Percentiles rank a stretch among this genome's conserved stretches.
Evolutionary conservation across 257 asterid genomes (phyloP).

Genomic region (Leonotis leonurus): DNA sequence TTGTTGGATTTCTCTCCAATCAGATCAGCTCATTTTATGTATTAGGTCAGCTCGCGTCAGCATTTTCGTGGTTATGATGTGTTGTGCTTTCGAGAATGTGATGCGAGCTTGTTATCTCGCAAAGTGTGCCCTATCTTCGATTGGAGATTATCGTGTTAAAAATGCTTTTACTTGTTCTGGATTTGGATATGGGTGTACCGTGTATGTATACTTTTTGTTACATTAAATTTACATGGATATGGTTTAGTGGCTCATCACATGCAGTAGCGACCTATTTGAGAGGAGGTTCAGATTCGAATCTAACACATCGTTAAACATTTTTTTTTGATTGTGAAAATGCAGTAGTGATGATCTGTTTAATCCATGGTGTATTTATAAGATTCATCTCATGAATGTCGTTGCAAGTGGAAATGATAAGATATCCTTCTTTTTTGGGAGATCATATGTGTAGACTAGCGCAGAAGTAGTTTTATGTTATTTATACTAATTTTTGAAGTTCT

Average conservation of each 20-base stretch:
- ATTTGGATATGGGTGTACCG: too few relatives aligned
- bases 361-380: background rate
- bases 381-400: background rate
- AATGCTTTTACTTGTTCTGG: too few relatives aligned
- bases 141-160: background rate
- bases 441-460: too few relatives aligned
- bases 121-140: background rate
- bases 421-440: too few relatives aligned
- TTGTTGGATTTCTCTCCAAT: background rate
- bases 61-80: background rate
- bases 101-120: too few relatives aligned
- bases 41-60: constrained; percentile 1
- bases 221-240: background rate
- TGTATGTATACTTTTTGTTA: too few relatives aligned
- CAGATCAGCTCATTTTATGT: background rate
- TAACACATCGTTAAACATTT: too few relatives aligned
- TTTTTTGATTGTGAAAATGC: background rate
- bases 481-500: too few relatives aligned
- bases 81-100: background rate
- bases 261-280: background rate
- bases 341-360: too few relatives aligned
- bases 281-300: background rate
- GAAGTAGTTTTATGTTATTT: too few relatives aligned
- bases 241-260: background rate
- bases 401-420: too few relatives aligned